A percentile compares a stretch with the other conserved stretches of the same genome.
phyloP scores from a whole-genome alignment of 2,329 filamentous ascomycete species.

The Rhynchosporium secalis region DNA sequence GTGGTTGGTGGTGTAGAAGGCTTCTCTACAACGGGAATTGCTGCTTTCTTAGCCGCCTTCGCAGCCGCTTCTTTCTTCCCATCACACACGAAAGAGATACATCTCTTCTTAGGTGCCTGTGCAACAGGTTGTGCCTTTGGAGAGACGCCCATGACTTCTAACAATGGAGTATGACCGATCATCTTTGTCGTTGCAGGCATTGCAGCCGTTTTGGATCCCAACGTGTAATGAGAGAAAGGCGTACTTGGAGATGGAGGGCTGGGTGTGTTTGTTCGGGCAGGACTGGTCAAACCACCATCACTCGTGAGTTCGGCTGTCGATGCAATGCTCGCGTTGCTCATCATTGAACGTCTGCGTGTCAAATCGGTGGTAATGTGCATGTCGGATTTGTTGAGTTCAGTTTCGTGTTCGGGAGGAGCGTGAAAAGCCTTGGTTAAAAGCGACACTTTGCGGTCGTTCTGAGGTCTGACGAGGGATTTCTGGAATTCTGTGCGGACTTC shows the following conservation, averaged over 20 bases:
- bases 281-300: conserved; percentile 87
- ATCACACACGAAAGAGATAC: conserved; percentile 85
- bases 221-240: conserved; percentile 43
- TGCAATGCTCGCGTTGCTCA: conserved; percentile 76
- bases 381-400: conserved; percentile 47
- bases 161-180: conserved; percentile 18
- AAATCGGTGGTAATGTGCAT: conserved; percentile 44
- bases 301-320: conserved; percentile 94
- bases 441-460: conserved; percentile 67
- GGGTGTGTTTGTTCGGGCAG: conserved; percentile 81
- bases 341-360: conserved; percentile 54
- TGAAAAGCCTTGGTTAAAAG: conserved; percentile 84
- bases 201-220: conserved; percentile 29
- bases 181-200: conserved; percentile 20
- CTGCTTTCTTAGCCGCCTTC: conserved; percentile 41
- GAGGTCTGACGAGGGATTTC: conserved; percentile 45
- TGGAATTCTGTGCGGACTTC: conserved; percentile 35
- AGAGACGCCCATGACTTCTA: conserved; percentile 31
- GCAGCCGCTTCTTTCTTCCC: conserved; percentile 55
- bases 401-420: conserved; percentile 64
- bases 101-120: conserved; percentile 75
- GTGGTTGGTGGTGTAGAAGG: conserved; percentile 40
- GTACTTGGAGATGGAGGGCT: conserved; percentile 77
- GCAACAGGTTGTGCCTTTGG: conserved; percentile 55
- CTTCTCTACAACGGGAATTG: conserved; percentile 42